Base-by-base conservation (phyloP, 2,329 filamentous ascomycete species). In the Rhinocladiella similis region DNA sequence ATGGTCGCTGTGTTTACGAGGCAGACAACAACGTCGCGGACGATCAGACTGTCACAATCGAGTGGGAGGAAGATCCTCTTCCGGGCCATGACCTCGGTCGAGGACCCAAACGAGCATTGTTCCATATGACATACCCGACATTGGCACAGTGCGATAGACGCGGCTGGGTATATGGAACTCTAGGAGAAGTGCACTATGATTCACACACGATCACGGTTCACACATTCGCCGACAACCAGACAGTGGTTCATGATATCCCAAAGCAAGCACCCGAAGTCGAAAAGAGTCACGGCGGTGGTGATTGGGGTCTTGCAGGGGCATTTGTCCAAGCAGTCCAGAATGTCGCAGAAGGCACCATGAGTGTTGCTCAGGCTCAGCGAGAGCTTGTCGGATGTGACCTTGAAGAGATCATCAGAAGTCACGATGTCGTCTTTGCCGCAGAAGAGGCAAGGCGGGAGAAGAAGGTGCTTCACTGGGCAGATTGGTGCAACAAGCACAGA, bases 121-220 rank as follows among this genome's bases (percentile, higher is more conserved):
- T 97, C 70, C 93, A 97, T 73, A 97, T 97, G 93, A 87, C 93
- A 2, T 91, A 93, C 1, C 90, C 92, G 59, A 96, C 92, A 0
- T 86, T 90, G 68, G 87, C 88, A 68, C 88, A 95, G 64, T 97
- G 93, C 71, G 83, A 96, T 63, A 85, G 94, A 3, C 87, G 91
- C 57, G 91, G 90, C 0, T 79, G 90, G 57, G 84, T 97, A 46
- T 96, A 97, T 73, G 94, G 94, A 47, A 89, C 89, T 0, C 78
- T 84, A 49, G 94, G 93, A 42, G 93, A 97, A 73, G 84, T 97
- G 25, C 84, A 85, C 64, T 94, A 95, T 62, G 91, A 97, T 74
- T 91, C 88, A 51, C 77, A 78, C 18, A 85, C 79, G 0, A 96
- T 97, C 71, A 83, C 80, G 1, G 80, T 95, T 1, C 85, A 92